Base-by-base conservation (phyloP, 495 filamentous ascomycete species). In the Talaromyces stipitatus region DNA sequence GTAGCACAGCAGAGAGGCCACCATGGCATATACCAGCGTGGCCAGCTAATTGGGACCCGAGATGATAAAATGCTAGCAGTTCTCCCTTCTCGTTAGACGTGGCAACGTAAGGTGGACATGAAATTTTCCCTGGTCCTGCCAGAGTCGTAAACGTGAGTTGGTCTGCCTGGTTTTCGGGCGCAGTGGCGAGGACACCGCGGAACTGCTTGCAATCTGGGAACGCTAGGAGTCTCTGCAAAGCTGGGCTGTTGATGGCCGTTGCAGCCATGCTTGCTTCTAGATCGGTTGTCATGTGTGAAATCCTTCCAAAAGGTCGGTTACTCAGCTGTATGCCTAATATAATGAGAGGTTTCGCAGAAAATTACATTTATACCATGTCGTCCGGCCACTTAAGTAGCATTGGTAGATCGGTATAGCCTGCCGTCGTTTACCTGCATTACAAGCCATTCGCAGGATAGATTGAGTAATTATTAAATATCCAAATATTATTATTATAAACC, bases 21-120 rank as follows among this genome's bases (percentile, higher is more conserved):
- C 94, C 94, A 66, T 98, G 94, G 3, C 97, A 76, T 58, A 97
- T 88, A 2, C 92, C 94, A 18, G 88, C 85, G 67, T 98, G 92
- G 4, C 94, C 94, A 66, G 89, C 97, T 38, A 98, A 72, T 64
- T 90, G 85, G 2, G 77, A 69, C 10, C 94, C 95, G 1, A 96
- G 77, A 66, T 92, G 92, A 55, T 84, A 79, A n/a, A 97, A 79
- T 23, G 86, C 82, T 7, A 92, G 82, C 41, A 92, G 73, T 32
- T 90, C 91, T 11, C 76, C 82, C 45, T 77, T 72, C 51, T 92
- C 85, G 52, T 74, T 79, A 77, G 88, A 98, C 5, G 82, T 80
- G 16, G 50, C 50, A 20, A 52, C 50, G 32, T 87, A 78, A 3
- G 94, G 94, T 10, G 94, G 94, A 1, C 95, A 88, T 10, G 84